phyloP scores from a whole-genome alignment of 345 rosid species.

The Melaleuca alternifolia region DNA sequence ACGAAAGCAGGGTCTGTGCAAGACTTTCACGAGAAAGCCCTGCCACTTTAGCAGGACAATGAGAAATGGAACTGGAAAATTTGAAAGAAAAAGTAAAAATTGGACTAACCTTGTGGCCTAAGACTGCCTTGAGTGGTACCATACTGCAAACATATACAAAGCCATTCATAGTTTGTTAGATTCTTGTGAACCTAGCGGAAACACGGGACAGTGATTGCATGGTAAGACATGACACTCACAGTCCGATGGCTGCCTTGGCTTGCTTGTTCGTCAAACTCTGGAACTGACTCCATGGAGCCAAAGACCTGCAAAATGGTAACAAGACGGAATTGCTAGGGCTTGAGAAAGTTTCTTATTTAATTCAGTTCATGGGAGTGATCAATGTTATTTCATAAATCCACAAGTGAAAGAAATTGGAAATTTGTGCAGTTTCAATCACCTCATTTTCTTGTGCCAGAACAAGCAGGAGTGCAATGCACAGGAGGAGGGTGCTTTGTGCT shows the following conservation, averaged over 20 bases:
- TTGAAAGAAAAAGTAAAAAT: not conserved
- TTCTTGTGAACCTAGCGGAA: not conserved
- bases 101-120: conserved; percentile 15
- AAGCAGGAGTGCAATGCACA: conserved; percentile 5
- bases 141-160: not conserved
- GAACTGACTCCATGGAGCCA: not conserved
- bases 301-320: not conserved
- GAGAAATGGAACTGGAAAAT: not conserved
- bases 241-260: not conserved
- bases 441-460: conserved; percentile 4
- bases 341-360: too few relatives aligned
- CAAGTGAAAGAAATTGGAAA: not conserved
- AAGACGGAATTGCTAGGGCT: not conserved
- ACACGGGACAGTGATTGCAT: not conserved
- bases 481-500: not conserved
- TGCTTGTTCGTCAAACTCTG: not conserved
- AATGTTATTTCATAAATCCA: not conserved
- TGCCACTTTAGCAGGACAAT: not conserved
- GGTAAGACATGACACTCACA: conserved; percentile 2
- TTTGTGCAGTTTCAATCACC: not conserved
- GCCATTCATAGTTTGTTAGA: not conserved
- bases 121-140: conserved; percentile 24
- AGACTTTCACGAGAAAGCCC: not conserved
- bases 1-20: not conserved
- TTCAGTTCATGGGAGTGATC: not conserved